Base-by-base conservation (phyloP, 257 asterid genomes). In the Capsicum pubescens region DNA sequence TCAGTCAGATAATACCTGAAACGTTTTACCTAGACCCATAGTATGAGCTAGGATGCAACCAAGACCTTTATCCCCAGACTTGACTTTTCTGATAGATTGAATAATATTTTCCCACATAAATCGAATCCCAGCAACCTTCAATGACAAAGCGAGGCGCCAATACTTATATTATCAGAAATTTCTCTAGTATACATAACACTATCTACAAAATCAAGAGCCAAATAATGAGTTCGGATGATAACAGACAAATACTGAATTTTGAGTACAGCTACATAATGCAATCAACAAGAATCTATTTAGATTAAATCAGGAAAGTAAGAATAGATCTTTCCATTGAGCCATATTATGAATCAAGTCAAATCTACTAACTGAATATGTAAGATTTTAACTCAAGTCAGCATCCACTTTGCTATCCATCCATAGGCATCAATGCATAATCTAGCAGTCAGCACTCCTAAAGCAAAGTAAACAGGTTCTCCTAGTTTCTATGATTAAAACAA, bases 21-120 rank as follows among this genome's bases (percentile, higher is more conserved):
- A 91, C 48, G 98, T 96, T 92, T 96, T 96, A 82, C 99, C 99
- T 81, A 96, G 87, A 82, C 99, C 99, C 99, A 96, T 96, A 39
- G 98, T 96, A 90, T 96, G 99, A n/a, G 99, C 99, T 82, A 96
- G 92, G 85, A 96, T 94, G 93, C 99, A 96, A 85, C 98, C 98
- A 86, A 96, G 98, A 82, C 99, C 99, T 89, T 91, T 94, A 88
- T 96, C 98, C 80, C 98, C 98, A 74, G 97, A 90, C 89, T 93
- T 93, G 84, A 92, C 98, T 86, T 88, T 92, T 57, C 91, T 88
- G 83, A 92, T 93, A 32, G 98, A 96, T 81, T 94, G 97, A 82
- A 96, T 87, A 76, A 95, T 94, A 84, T 95, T 96, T 88, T 96
- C 95, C 99, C 99, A 96, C 93, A 96, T 92, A 88, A 96, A 96